Evolutionary conservation across 2,329 filamentous ascomycete species (phyloP), one percentile per base, ranked within the genome.

Genomic region (Alternaria novae-zelandiae): DNA sequence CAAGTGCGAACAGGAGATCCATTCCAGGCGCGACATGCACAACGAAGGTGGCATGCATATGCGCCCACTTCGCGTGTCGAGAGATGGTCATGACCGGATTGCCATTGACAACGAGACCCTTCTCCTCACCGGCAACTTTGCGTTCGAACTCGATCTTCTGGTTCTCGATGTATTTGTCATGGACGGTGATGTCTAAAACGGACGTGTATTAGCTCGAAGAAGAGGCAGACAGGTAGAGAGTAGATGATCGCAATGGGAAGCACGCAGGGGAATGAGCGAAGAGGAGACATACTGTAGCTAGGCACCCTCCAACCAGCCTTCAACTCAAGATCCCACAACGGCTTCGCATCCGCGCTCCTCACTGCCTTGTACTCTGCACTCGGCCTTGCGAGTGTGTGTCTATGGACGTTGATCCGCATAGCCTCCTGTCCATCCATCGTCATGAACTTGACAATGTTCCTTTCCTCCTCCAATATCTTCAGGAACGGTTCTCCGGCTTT

Each of bases 1-100:
- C 70, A 15, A 72, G 45, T 7, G 65, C 63, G 4, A 73, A 54
- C 56, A 74, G 32, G 8, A 73, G 64, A 54, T 71, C 70, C 69
- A 72, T 72, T 2, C 69, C 68, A 5, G 69, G 63, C 20, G 71
- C 67, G 10, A 70, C 59, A 59, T 70, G 50, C 9, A 72, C 50
- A 3, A 63, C 5, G 41, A 69, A 64, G 23, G 64, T 45, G 2
- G 66, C 44, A 32, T 58, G 17, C 11, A 64, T 21, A 30, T 68
- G 61, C 21, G 54, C 55, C 65, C 57, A 66, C 28, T 46, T 36
- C 12, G 63, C 61, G n/a, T 56, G 36, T n/a, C 51, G 30, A 25
- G 47, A 63, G 28, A 69, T 65, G 4, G 59, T 70, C 15, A 64
- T 65, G 3, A 60, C 65, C 0, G 64, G 63, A 20, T 54, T 53